A percentile compares a stretch with the other conserved stretches of the same genome.
phyloP scores from a whole-genome alignment of 1,139 yeast genomes.

The Pneumocystis carinii region DNA sequence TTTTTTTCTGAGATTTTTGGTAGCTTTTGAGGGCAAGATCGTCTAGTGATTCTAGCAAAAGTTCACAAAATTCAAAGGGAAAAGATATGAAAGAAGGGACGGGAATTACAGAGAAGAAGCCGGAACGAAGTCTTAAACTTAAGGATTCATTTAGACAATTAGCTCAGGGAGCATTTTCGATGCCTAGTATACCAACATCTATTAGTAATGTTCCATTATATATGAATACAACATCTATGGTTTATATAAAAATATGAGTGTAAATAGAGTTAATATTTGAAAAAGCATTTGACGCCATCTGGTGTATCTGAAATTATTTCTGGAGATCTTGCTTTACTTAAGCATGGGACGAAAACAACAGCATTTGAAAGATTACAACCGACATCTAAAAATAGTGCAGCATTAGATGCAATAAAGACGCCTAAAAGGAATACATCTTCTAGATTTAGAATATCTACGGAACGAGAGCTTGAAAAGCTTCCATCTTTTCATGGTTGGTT shows the following conservation, averaged over 20 bases:
- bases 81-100: constrained; percentile 3
- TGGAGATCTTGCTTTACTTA: constrained; percentile 23
- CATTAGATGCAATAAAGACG: constrained; percentile 46
- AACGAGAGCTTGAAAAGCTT: constrained; percentile 61
- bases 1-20: not conserved
- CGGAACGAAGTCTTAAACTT: not conserved
- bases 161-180: constrained; percentile 4
- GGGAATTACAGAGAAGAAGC: not conserved
- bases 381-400: constrained; percentile 20
- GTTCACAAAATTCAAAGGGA: not conserved
- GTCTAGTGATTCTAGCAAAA: not conserved
- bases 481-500: constrained; percentile 51
- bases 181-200: constrained; percentile 1
- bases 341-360: constrained; percentile 16
- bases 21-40: constrained; percentile 10
- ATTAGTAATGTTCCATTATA: constrained; percentile 2
- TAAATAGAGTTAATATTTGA: not conserved
- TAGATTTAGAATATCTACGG: constrained; percentile 63
- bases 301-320: constrained; percentile 29
- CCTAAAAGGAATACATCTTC: constrained; percentile 93
- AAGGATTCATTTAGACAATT: not conserved
- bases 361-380: constrained; percentile 24
- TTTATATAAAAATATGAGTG: constrained; percentile 10
- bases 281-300: constrained; percentile 22
- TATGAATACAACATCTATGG: constrained; percentile 5